Evolutionary conservation across 768 basidiomycete species (phyloP).

Genomic region (Auricularia sp.): DNA sequence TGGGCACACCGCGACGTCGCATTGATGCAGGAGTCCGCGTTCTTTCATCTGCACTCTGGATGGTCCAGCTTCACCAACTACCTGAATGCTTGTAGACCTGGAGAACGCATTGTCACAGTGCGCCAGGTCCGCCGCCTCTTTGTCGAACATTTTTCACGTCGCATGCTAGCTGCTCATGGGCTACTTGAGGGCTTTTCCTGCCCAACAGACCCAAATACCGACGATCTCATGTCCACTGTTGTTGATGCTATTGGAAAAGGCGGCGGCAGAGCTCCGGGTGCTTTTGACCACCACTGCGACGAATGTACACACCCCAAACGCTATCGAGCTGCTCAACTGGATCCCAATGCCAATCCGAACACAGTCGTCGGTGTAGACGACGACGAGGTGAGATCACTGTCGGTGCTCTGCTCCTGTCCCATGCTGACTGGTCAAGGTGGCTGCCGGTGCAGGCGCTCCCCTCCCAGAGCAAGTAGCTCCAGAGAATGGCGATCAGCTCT

Average conservation of each 20-base stretch:
- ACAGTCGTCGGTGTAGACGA: too few species aligned
- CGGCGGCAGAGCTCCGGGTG: constrained; percentile 11
- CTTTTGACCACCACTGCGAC: constrained; percentile 12
- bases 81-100: constrained; percentile 13
- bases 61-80: constrained; percentile 23
- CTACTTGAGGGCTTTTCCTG: constrained; percentile 6
- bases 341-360: too few species aligned
- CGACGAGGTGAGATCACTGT: too few species aligned
- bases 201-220: constrained; percentile 12
- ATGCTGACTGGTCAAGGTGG: too few species aligned
- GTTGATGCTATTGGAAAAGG: constrained; percentile 12
- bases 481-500: too few species aligned
- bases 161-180: constrained; percentile 15
- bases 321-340: constrained; percentile 1
- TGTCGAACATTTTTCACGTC: constrained; percentile 19
- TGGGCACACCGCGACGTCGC: constrained; percentile 11
- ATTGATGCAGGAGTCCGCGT: constrained; percentile 16
- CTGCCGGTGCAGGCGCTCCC: too few species aligned
- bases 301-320: constrained; percentile 20
- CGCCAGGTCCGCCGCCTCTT: constrained; percentile 21
- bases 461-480: too few species aligned
- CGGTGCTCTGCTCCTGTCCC: too few species aligned
- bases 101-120: constrained; percentile 9
- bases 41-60: constrained; percentile 18
- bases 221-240: constrained; percentile 8